Evolutionary conservation across 345 rosid genomes (phyloP), one percentile per base, ranked within the genome.

Genomic region (Moricandia arvensis): DNA sequence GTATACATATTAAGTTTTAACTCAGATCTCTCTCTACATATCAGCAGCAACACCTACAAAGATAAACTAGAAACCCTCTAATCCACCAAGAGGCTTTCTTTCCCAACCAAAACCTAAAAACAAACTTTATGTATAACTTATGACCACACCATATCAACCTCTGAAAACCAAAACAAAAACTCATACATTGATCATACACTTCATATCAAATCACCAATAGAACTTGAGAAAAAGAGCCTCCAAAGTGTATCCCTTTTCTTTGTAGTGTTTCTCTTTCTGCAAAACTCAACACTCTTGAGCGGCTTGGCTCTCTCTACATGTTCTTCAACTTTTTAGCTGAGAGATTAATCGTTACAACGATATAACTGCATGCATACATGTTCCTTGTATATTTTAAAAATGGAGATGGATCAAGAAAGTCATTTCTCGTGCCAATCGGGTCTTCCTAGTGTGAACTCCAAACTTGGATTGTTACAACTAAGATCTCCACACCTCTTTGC

Each of bases 401-500:
- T 29, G 24, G 29, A 51, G 54, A 34, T 26, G 15, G 38, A 45
- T 68, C 27, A 71, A 59, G 66, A 78, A 72, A 71, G 69, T 80
- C 77, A 79, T 70, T 78, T 82, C 27, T 79, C 81, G 15, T 83
- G 89, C 91, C 93, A 87, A 68, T 87, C 90, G 54, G 91, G 91
- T 87, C 88, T 83, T 59, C 93, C 93, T 76, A 89, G 79, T 24
- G 93, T 87, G 76, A 89, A 87, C 82, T 89, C 93, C 84, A 89
- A 84, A 81, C 88, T 85, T 33, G 88, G 88, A 66, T 82, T 87
- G 75, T 81, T 79, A 83, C 76, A 66, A 74, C 82, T 73, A 54
- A 61, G 27, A 79, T 73, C 78, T 62, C 75, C 75, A 73, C 78
- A 79, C 27, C 70, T 73, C 63, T 79, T 73, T 67, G 31, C 43